Evolutionary conservation across 2,329 filamentous ascomycete species (phyloP), one percentile per base, ranked within the genome.

Genomic region (Fusarium papillatum): DNA sequence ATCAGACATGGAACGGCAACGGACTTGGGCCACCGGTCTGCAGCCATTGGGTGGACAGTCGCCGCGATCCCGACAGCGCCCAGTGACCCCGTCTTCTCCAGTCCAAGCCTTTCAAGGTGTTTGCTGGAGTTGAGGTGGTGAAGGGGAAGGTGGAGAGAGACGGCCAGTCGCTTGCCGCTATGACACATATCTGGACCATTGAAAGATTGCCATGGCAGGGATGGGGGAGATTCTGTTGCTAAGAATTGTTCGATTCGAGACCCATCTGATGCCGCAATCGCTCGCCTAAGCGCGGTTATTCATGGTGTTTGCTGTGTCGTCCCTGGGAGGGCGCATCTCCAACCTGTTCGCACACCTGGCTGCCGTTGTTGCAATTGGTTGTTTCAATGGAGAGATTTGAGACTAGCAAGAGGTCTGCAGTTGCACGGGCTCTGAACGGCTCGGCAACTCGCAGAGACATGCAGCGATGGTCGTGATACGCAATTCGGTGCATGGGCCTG

Each of bases 201-300:
- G 67, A 34, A 69, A 73, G 68, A 73, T 71, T 71, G 63, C 50
- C 59, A 73, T 73, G 68, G 66, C 69, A 74, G 70, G 74, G 70
- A 69, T 72, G 31, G 61, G 60, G 34, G 48, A 71, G 71, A 73
- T 70, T 71, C 69, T 63, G 66, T 76, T 78, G 73, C 71, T 72
- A 74, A 76, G 76, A 71, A 69, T 75, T 76, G 71, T 72, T 75
- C 69, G 71, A 72, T 76, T 60, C 13, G 50, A 57, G 70, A 65
- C 48, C 59, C 60, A 70, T 70, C 39, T 57, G 24, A 62, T 59
- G 69, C 71, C 63, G 43, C 70, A 70, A 64, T 76, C 24, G 48
- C 36, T 76, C 72, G 67, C 64, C 68, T 75, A 70, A 26, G 68
- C 60, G 67, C 73, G 74, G 74, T 41, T 76, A 71, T 76, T 68